Base-by-base conservation (phyloP, 2,329 filamentous ascomycete genomes). In the Penicillium sp. region DNA sequence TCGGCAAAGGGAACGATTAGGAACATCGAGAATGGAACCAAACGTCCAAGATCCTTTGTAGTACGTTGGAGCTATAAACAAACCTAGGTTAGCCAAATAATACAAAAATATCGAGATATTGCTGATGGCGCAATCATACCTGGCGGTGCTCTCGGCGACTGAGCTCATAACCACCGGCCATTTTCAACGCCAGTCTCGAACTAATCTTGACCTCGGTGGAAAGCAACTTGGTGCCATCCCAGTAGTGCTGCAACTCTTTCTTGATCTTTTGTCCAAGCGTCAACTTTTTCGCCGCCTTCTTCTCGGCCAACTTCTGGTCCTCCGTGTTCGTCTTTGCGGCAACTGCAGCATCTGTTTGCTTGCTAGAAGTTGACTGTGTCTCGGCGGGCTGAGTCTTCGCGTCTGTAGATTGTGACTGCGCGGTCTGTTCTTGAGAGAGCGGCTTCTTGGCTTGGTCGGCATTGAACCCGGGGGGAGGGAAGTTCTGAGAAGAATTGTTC, bases 1-100 rank as follows among this genome's bases (percentile, higher is more conserved):
- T 98, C 93, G 51, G 90, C 93, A 59, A 98, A 95, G 1, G 93
- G 93, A 34, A 98, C 89, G 58, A 98, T 91, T 62, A 98, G 80
- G 71, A 98, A 98, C 60, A 96, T 86, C 7, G 90, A 95, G 71
- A 98, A 98, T 15, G 93, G 93, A 13, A 98, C 87, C 52, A 98
- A 75, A 15, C 93, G 90, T 31, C 82, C 89, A 41, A 98, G 78
- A 74, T 98, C 93, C 70, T 94, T 88, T 15, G 96, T 88, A 10
- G 93, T 98, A 64, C 93, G 82, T 74, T 87, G 84, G 49, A 98
- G 77, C 79, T 81, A 56, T 48, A 46, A 34, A 48, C 21, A 32
- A 54, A 15, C 31, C 21, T 4, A 6, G 15, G 43, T 62, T 51
- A 62, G 55, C 45, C 19, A 19, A 37, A 24, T n/a, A 10, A 15